A percentile compares a stretch with the other conserved stretches of the same genome.
These are phyloP conservation scores for Plenodomus tracheiphilus DNA, from an alignment of 2,329 filamentous ascomycete genomes.

Conservation along the genomic window DNA sequence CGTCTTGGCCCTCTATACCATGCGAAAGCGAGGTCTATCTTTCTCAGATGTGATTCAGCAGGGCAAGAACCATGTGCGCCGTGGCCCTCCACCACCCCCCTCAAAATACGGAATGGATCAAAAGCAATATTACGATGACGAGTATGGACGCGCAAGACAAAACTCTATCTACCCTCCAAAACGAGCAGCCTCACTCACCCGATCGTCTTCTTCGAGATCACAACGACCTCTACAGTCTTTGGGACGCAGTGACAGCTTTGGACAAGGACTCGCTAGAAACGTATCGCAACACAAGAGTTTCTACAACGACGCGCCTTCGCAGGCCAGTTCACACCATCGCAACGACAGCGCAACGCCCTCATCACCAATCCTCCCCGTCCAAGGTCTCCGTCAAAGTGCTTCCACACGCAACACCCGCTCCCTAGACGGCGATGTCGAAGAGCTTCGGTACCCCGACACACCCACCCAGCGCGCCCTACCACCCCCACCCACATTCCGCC, in stretches of 20 bases:
- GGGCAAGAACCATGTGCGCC: conserved; percentile 25
- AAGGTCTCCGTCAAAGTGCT: conserved; percentile 28
- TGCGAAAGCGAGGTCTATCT: conserved; percentile 44
- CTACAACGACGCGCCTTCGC: conserved; percentile 27
- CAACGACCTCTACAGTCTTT: conserved; percentile 34
- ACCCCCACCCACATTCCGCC: conserved; percentile 43
- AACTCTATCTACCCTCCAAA: conserved; percentile 31
- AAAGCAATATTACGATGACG: conserved; percentile 26
- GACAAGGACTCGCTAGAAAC: conserved; percentile 13
- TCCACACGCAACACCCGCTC: conserved; percentile 40
- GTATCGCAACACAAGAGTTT: conserved; percentile 24
- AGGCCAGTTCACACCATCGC: conserved; percentile 33
- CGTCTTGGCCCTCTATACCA: conserved; percentile 40
- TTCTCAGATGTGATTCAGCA: conserved; percentile 32
- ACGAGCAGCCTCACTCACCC: conserved; percentile 21
- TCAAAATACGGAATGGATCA: conserved; percentile 30
- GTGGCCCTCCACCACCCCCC: conserved; percentile 25
- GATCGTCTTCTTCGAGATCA: conserved; percentile 33
- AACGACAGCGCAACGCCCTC: conserved; percentile 37
- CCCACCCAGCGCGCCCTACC: conserved; percentile 17
- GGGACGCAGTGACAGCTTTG: conserved; percentile 37
- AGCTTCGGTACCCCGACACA: conserved; percentile 27
- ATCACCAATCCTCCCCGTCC: conserved; percentile 35
- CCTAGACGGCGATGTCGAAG: conserved; percentile 24
- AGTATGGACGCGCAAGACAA: conserved; percentile 29